Percentiles rank a stretch among this genome's conserved stretches.
These are phyloP conservation scores for Cnidoscolus chayamansa DNA, from an alignment of 441 rosid genomes.

Conservation along the genomic window DNA sequence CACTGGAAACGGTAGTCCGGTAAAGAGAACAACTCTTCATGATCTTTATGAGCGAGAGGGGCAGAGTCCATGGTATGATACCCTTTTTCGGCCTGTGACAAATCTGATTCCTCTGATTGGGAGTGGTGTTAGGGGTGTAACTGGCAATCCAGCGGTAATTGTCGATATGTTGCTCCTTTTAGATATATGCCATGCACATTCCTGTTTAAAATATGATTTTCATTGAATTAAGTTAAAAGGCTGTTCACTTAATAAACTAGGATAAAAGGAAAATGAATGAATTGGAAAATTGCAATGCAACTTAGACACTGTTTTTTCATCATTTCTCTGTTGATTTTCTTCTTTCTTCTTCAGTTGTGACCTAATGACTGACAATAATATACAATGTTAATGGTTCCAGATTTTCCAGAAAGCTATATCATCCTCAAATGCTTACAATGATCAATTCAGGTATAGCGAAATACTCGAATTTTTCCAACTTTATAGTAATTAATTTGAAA, in stretches of 20 bases:
- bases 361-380: conserved; percentile 18
- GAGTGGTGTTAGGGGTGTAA: conserved; percentile 92
- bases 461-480: neutral
- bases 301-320: neutral
- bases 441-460: conserved; percentile 80
- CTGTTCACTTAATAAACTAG: neutral
- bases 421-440: conserved; percentile 92
- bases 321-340: neutral
- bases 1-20: conserved; percentile 53
- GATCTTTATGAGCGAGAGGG: conserved; percentile 89
- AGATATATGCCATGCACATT: too few relatives aligned
- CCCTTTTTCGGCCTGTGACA: conserved; percentile 94
- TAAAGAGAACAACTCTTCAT: conserved; percentile 69
- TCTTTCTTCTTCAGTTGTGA: neutral
- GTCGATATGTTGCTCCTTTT: neutral
- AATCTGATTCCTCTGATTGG: conserved; percentile 83
- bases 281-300: too few relatives aligned
- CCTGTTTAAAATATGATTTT: neutral
- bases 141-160: conserved; percentile 96
- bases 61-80: conserved; percentile 99
- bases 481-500: neutral
- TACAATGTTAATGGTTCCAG: conserved; percentile 41
- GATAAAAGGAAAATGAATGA: neutral
- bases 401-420: conserved; percentile 98
- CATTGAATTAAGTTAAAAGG: neutral